phyloP scores from a whole-genome alignment of 2,329 filamentous ascomycete genomes.

The Aspergillus sp. region DNA sequence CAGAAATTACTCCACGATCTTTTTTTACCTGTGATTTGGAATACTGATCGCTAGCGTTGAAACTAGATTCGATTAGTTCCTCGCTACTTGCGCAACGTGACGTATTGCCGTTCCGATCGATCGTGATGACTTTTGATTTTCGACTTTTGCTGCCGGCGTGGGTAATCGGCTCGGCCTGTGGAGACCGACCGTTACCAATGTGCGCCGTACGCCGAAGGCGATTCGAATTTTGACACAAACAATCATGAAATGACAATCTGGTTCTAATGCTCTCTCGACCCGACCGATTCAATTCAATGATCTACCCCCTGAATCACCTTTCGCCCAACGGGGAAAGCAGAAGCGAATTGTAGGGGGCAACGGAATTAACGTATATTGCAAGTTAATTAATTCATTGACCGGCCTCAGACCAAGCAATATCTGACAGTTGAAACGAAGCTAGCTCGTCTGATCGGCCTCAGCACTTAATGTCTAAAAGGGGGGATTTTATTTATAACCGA shows the following conservation, averaged over 20 bases:
- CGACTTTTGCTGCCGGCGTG: neutral
- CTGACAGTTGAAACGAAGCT: constrained; percentile 4
- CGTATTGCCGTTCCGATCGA: constrained; percentile 13
- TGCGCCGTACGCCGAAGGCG: neutral
- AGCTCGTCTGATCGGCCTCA: neutral
- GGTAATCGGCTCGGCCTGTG: neutral
- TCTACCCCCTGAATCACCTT: neutral
- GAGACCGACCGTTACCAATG: neutral
- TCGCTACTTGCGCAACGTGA: constrained; percentile 10
- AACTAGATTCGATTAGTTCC: neutral
- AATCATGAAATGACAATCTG: neutral
- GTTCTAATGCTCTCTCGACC: neutral
- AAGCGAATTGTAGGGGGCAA: neutral
- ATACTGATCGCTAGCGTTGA: constrained; percentile 15
- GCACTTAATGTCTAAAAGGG: constrained; percentile 2
- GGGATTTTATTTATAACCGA: neutral
- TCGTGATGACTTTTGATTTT: constrained; percentile 5
- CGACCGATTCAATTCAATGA: neutral
- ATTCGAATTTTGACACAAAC: neutral
- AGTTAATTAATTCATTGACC: neutral
- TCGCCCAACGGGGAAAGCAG: neutral
- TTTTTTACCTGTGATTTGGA: constrained; percentile 17
- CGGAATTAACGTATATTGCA: neutral
- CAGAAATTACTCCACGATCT: neutral
- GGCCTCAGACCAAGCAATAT: neutral